phyloP scores from a whole-genome alignment of 1,284 basidiomycete species.

The Puccinia horiana region DNA sequence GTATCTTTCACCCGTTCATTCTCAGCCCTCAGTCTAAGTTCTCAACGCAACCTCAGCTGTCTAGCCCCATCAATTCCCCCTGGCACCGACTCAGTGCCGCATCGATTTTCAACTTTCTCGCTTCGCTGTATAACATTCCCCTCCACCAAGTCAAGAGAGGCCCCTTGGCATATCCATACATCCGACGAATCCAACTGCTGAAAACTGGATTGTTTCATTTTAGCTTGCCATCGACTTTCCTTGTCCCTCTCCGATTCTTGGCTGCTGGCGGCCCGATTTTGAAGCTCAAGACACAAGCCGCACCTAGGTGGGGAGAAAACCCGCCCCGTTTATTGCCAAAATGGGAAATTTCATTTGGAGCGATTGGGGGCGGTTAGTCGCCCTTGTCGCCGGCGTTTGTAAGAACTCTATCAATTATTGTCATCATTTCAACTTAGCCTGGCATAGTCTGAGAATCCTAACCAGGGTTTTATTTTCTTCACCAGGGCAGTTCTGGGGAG shows the following conservation, averaged over 20 bases:
- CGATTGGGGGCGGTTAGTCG: conserved; percentile 71
- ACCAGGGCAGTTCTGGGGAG: conserved; percentile 74
- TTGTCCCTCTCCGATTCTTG: background rate
- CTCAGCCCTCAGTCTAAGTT: too few species aligned
- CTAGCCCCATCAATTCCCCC: background rate
- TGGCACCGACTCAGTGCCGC: background rate
- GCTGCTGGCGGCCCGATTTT: conserved; percentile 7
- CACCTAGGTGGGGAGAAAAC: background rate
- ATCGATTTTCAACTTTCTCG: background rate
- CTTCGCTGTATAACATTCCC: background rate
- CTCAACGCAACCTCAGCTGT: background rate
- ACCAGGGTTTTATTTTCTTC: background rate
- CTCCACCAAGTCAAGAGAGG: background rate
- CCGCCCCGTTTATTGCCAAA: background rate
- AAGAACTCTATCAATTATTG: conserved; percentile 59
- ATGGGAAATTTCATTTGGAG: conserved; percentile 85
- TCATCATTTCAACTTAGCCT: too few species aligned
- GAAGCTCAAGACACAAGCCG: background rate
- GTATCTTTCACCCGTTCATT: background rate
- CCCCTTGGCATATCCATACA: background rate
- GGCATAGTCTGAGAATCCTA: background rate
- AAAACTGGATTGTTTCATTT: background rate
- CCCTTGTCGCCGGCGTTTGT: conserved; percentile 74
- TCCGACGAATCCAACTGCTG: background rate
- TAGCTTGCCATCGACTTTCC: background rate